Evolutionary conservation across 2,329 filamentous ascomycete genomes (phyloP), one percentile per base, ranked within the genome.

Genomic region (Arthrobotrys sinensis): DNA sequence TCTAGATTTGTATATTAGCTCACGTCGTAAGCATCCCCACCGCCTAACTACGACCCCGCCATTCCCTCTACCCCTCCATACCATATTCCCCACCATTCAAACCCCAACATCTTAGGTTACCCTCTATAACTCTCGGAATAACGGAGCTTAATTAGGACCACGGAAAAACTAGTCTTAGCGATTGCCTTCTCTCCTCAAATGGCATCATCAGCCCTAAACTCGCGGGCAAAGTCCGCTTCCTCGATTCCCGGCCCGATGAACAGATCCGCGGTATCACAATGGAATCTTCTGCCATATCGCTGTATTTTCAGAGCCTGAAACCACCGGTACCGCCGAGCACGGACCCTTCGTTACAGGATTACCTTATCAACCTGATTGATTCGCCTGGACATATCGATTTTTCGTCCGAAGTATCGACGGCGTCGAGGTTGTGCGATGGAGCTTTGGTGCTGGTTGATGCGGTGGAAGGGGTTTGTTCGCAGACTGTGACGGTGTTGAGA

Each of bases 341-440:
- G 16, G 46, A 62, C 4, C 76, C 76, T 46, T 62, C 62, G 11
- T 53, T 69, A 50, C 93, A 93, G 83, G 95, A 99, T 84, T 97
- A 97, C 83, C 88, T 99, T 79, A 93, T 99, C 86, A 99, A 99
- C 84, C 86, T 99, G 73, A 99, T 99, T 83, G 96, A 99, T 85
- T 98, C 96, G 0, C 96, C 96, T 0, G 96, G 96, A 1, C 96
- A 99, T 84, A 98, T 99, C 80, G 96, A 99, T 85, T 99, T 99
- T 84, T 97, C 94, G 86, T 97, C 94, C 80, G 96, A 99, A 84
- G 96, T 99, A 0, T 98, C 94, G 0, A 98, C 95, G 0, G 96
- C 96, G 1, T 98, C 95, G 8, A 89, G 96, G 68, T 87, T 99
- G 16, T 98, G 96, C 82, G 96, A 99, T 84, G 96, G 96, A 43